Percentiles rank a stretch among this genome's conserved stretches.
Evolutionary conservation across 1,139 yeast genomes (phyloP).

Genomic region (Scheffersomyces cryptocercus): DNA sequence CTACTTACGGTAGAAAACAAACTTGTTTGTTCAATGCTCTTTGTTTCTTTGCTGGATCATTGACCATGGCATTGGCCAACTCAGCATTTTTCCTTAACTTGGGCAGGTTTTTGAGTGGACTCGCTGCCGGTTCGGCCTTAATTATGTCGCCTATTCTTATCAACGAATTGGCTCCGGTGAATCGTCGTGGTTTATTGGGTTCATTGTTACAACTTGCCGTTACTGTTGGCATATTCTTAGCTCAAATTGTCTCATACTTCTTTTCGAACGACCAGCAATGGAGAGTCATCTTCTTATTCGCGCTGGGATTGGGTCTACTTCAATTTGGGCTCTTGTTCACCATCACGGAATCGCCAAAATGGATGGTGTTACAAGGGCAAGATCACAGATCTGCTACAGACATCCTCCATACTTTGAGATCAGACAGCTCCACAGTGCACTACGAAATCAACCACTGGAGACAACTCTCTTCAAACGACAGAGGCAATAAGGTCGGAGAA

Average conservation of each 20-base stretch:
- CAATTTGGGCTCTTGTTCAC: slow-evolving; percentile 35
- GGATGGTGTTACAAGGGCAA: slow-evolving; percentile 35
- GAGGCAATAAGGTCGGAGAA: slow-evolving; percentile 1
- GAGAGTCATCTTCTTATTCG: slow-evolving; percentile 32
- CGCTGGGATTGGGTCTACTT: slow-evolving; percentile 23
- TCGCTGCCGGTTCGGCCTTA: slow-evolving; percentile 41
- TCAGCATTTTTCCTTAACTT: slow-evolving; percentile 17
- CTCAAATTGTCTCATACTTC: slow-evolving; percentile 33
- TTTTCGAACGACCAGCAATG: slow-evolving; percentile 39
- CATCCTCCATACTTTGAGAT: slow-evolving; percentile 29
- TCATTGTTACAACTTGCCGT: slow-evolving; percentile 39
- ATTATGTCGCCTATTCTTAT: slow-evolving; percentile 41
- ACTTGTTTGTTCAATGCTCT: slow-evolving; percentile 27
- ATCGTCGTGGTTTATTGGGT: slow-evolving; percentile 41
- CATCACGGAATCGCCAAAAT: slow-evolving; percentile 41
- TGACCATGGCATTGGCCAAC: slow-evolving; percentile 26
- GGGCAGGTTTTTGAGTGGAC: slow-evolving; percentile 35
- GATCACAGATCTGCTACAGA: slow-evolving; percentile 28
- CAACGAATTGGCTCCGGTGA: slow-evolving; percentile 39
- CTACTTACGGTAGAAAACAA: slow-evolving; percentile 27
- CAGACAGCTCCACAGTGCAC: slow-evolving; percentile 29
- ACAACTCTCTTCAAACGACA: slow-evolving; percentile 18
- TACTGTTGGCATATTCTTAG: slow-evolving; percentile 34
- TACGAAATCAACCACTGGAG: slow-evolving; percentile 43
- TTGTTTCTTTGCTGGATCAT: slow-evolving; percentile 28